Evolutionary conservation across 495 filamentous ascomycete genomes (phyloP), one percentile per base, ranked within the genome.

Genomic region (Penicillium verhagenii): DNA sequence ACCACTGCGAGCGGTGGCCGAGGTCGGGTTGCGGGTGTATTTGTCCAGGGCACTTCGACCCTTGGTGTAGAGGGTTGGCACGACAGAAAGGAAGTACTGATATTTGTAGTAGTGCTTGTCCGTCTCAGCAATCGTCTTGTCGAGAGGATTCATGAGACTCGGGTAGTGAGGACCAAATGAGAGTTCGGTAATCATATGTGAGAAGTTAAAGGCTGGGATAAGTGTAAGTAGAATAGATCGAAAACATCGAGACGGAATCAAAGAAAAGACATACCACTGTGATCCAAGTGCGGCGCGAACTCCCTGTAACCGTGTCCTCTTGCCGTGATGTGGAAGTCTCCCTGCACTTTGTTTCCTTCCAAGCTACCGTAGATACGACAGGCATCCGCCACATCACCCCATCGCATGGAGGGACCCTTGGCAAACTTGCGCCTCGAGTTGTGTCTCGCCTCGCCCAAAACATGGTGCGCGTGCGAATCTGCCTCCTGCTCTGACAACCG

Each of bases 241-340:
- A n/a, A n/a, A 31, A 18, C 7, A 3, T 5, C 52, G 29, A 47
- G 28, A 37, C 47, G 33, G 21, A 29, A 47, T 7, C 20, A 11
- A 38, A 51, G 9, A 19, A 16, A 16, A 65, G 29, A 78, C 83
- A 68, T 78, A 96, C 92, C 67, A 4, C 63, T 73, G 66, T 97
- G 94, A 71, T 94, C 89, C 61, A 99, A 72, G 81, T 99, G 95
- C 51, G 82, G 74, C 37, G 82, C 84, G 54, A 83, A 75, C 65
- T 94, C 90, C 61, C 77, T 77, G 71, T 99, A 99, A 9, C 94
- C 94, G 73, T 99, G 95, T 0, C 94, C 94, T 48, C 92, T 72
- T 2, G 95, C 95, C 11, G 93, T 99, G 61, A 99, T 95, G 65
- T 99, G 94, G 66, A 99, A 97, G 72, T 99, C 93, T 0, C 95